These are phyloP conservation scores for Lentinula sp. DNA, from an alignment of 768 basidiomycete species.

Conservation along the genomic window DNA sequence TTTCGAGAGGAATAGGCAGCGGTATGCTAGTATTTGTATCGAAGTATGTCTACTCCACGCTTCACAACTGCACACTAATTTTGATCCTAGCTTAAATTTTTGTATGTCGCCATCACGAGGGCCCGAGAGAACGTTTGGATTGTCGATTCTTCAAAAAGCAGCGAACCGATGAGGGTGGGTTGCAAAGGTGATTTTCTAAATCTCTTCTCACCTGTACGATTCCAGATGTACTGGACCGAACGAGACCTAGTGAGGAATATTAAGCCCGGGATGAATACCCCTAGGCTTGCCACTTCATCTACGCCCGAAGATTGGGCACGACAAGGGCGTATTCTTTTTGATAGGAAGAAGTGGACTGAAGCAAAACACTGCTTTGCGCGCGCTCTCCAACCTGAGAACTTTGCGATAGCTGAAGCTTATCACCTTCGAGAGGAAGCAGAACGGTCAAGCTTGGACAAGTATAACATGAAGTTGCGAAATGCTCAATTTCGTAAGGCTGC, in stretches of 20 bases:
- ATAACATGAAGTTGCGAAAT: constrained; percentile 11
- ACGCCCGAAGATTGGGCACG: constrained; percentile 38
- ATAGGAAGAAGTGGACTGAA: constrained; percentile 23
- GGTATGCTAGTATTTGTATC: constrained; percentile 49
- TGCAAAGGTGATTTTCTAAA: background rate
- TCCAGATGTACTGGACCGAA: constrained; percentile 36
- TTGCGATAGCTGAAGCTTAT: constrained; percentile 35
- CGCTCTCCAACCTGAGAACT: constrained; percentile 28
- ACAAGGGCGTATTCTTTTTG: constrained; percentile 34
- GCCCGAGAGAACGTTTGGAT: constrained; percentile 70
- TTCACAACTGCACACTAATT: background rate
- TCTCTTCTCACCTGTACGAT: background rate
- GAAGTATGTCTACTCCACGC: constrained; percentile 33
- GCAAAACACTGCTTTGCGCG: constrained; percentile 41
- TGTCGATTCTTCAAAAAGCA: constrained; percentile 51
- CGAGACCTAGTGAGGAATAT: constrained; percentile 30
- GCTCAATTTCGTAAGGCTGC: constrained; percentile 35
- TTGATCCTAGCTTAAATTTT: constrained; percentile 45
- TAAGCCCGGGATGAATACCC: constrained; percentile 30
- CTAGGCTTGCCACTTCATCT: constrained; percentile 37
- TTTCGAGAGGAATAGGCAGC: constrained; percentile 43
- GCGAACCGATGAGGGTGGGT: constrained; percentile 52
- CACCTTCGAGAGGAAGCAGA: constrained; percentile 35
- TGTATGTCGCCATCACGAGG: constrained; percentile 71
- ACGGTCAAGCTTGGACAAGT: constrained; percentile 16